Base-by-base conservation (phyloP, 108 stramenopile genomes). In the Craspedostauros australis region DNA sequence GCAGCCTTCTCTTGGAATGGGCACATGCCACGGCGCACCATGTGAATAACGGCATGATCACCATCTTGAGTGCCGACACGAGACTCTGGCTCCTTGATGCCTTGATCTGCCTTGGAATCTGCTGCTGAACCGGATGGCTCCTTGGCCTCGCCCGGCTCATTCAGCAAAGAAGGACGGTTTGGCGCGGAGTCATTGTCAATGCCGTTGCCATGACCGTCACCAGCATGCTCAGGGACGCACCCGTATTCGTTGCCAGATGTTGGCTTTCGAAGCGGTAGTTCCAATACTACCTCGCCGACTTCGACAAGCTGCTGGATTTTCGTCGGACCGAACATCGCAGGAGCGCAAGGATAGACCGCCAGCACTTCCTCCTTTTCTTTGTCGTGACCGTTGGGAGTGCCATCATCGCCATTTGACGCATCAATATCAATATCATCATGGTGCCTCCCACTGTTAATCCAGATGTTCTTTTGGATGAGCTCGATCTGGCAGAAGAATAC, bases 301-400 rank as follows among this genome's bases (percentile, higher is more conserved):
- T 55, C 20, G 16, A 18, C 34, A 23, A 90, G 42, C 6, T 71
- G 34, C 4, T 59, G 25, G 25, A 82, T 53, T 21, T 56, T 49
- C 26, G 82, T 64, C 9, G 66, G 72, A 21, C 88, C 83, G 72
- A 86, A 90, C 16, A 86, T 42, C n/a, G 72, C 82, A n/a, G 84
- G 84, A 9, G 68, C 52, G 46, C 88, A 90, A 5, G 88, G 82
- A 48, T 68, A 63, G 19, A 29, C 24, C 15, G 55, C 57, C n/a
- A 78, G 4, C 7, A 53, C 20, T 19, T 47, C 34, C 2, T 65
- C 62, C 20, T 9, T 44, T 5, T 46, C 46, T 7, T 51, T 40
- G 16, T 32, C 46, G 24, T 40, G 6, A 15, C 34, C 3, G 22
- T 20, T n/a, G n/a, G n/a, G n/a, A n/a, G n/a, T n/a, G n/a, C n/a